phyloP scores from a whole-genome alignment of 192 early-diverging fungal genomes.

The Nowakowskiella sp. region DNA sequence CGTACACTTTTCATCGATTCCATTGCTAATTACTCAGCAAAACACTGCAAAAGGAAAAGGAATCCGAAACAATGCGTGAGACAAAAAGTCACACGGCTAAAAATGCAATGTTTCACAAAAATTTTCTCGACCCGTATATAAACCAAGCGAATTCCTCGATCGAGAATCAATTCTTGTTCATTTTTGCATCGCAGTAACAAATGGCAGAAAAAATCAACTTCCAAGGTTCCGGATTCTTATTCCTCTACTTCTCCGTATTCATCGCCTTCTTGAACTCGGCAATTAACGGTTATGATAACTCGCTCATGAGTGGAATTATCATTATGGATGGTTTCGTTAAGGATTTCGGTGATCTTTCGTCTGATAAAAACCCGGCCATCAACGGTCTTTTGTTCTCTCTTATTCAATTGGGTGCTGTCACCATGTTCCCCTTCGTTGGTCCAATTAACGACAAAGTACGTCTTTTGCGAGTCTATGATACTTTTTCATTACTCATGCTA shows the following conservation, averaged over 20 bases:
- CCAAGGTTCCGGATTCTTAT: background rate
- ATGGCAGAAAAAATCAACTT: background rate
- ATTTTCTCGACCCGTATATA: too few relatives aligned
- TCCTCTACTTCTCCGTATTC: background rate
- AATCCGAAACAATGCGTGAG: too few relatives aligned
- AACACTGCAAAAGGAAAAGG: too few relatives aligned
- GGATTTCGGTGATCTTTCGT: conserved; percentile 9
- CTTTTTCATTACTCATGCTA: too few relatives aligned
- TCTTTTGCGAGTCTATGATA: too few relatives aligned
- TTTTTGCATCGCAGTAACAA: too few relatives aligned
- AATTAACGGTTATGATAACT: conserved; percentile 12
- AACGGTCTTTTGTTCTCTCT: conserved; percentile 5
- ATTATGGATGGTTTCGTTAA: conserved; percentile 5
- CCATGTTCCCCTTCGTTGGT: conserved; percentile 12
- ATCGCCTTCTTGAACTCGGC: conserved; percentile 1
- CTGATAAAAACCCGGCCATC: conserved; percentile 3
- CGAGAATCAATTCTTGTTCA: too few relatives aligned
- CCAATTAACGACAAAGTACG: conserved; percentile 7
- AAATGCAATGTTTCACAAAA: too few relatives aligned
- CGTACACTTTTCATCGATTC: too few relatives aligned
- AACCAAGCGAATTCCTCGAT: too few relatives aligned
- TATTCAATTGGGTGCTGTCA: conserved; percentile 1
- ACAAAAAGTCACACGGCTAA: too few relatives aligned
- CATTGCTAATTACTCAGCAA: too few relatives aligned
- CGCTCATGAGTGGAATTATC: conserved; percentile 11